Evolutionary conservation across 1,139 yeast genomes (phyloP), one percentile per base, ranked within the genome.

Genomic region (Komagataea norvegica): DNA sequence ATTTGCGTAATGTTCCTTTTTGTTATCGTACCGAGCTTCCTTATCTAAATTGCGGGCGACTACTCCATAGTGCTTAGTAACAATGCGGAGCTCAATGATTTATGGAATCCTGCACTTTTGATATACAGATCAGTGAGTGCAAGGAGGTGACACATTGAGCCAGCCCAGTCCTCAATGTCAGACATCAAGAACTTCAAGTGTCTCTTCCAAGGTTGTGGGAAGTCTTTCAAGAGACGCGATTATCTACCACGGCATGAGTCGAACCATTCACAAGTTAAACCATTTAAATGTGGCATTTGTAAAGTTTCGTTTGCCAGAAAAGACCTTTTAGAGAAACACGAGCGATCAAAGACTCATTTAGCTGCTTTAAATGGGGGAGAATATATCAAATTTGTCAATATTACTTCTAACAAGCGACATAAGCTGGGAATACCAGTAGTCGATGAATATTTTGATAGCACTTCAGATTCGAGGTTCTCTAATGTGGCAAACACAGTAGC

Each of bases 291-390:
- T 22, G 23, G 14, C 3, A 20, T 40, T 14, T 46, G 50, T 27
- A 22, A 36, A 4, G 31, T 34, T 3, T 24, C 38, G 3, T 46
- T 46, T 34, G 44, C 47, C 14, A 37, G 50, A 25, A 39, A 36
- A 17, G 50, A 46, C 29, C 39, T 46, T 3, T 31, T 43, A n/a
- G 47, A 41, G 22, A 46, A 46, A 35, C 50, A 46, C 29, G 31
- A 23, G 8, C 31, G 38, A 3, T 43, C 48, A 15, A 44, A 44
- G 35, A 24, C 42, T 2, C 48, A 45, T n/a, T 9, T 24, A 14
- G 13, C 14, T 10, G 14, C n/a, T n/a, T n/a, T n/a, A 3, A 11
- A 24, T 14, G 14, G 8, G 6, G 14, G 26, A 14, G 13, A 10
- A 6, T 6, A 24, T 24, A 21, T 10, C 26, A 11, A 24, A 24